Evolutionary conservation across 2,329 filamentous ascomycete genomes (phyloP), one percentile per base, ranked within the genome.

Genomic region (Shiraia bambusicola): DNA sequence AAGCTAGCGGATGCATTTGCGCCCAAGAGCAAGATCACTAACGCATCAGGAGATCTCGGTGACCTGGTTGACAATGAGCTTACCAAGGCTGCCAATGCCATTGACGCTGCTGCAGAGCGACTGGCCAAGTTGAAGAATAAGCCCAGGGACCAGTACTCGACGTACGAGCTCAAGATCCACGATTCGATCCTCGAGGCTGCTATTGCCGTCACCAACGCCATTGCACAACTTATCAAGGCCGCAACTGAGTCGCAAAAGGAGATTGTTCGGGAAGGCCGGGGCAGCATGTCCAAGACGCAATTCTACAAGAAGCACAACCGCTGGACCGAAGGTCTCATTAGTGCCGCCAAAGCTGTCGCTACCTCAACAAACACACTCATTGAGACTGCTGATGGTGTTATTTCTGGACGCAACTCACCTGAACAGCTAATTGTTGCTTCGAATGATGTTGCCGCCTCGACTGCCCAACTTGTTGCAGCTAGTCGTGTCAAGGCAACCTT

Each of bases 251-350:
- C 92, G 2, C 93, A 98, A 68, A 84, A 95, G 67, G 93, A 98
- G 73, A 98, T 98, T 63, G 93, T 98, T 30, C 85, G 90, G 52
- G 89, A 95, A 50, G 93, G 93, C 6, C 85, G 88, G 14, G 93
- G 93, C 26, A 87, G 85, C 17, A 88, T 88, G 37, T 94, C 89
- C 31, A 82, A 85, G 43, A 94, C 91, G 2, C 90, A 91, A 16
- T 98, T 98, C 71, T 98, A 98, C 83, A 97, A 97, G 80, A 97
- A 97, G 77, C 96, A 98, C 80, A 98, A 97, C 73, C 83, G 93
- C 37, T 98, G 93, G 93, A 98, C 93, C 0, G 93, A 98, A 65
- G 93, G 93, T 34, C 82, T 98, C 47, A 96, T 98, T 65, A 95
- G 89, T 27, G 93, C 93, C 1, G 92, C 93, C 52, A 98, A 98